Evolutionary conservation across 345 rosid species (phyloP), one percentile per base, ranked within the genome.

Genomic region (Combretum micranthum): DNA sequence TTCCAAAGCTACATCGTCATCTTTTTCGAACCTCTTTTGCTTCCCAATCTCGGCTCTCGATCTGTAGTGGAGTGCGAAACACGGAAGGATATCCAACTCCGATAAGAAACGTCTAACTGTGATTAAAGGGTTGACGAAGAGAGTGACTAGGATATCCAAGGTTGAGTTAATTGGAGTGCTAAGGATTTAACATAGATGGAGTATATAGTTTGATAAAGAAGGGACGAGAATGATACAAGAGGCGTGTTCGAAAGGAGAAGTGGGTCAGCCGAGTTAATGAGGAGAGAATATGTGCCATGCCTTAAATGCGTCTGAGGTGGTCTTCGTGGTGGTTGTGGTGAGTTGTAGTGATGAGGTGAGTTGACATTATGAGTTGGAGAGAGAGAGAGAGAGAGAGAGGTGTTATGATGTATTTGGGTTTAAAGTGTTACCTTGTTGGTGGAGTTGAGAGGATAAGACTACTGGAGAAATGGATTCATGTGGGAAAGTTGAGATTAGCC

Each of bases 221-320:
- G 47, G 67, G 66, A 83, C 75, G 47, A 71, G 68, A 18, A 54
- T 48, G 73, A 83, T 78, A 14, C 47, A 65, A 14, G 75, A 60
- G 3, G 78, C 75, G 64, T 83, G 74, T 12, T 71, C 72, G 2
- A 47, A 52, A 13, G 70, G 78, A 16, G 65, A 54, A n/a, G 71
- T 52, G 2, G 88, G 78, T 44, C 70, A 71, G 72, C 86, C 83
- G 49, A 75, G 44, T 44, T 75, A 73, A 83, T 63, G 64, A 85
- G 66, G 58, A 77, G 70, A 66, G 44, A 77, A 56, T 42, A 85
- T 50, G 71, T 78, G 80, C 87, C 88, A 83, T 43, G 88, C 83
- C 64, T 80, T 75, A n/a, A 76, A 72, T n/a, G 55, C 57, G 4
- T 54, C 62, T 47, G 47, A 14, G 47, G 75, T 17, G 48, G 26